Conservation (phyloP, 129 eudicot species). For the Heracleum sosnowskyi region DNA sequence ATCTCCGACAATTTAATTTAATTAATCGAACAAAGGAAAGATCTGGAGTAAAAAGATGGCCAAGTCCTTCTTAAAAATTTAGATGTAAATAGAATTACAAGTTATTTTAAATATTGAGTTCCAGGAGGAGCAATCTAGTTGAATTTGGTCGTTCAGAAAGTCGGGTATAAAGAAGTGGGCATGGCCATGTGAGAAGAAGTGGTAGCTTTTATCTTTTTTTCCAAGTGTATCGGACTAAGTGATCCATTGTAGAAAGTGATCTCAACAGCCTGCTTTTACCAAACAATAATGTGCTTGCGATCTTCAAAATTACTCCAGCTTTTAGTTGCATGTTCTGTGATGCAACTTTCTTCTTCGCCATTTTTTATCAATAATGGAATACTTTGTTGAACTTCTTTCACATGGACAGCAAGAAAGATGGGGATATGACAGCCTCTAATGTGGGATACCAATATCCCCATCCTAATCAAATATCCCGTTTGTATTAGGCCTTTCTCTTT, state of each 20-base stretch:
- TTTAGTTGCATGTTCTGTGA: background rate
- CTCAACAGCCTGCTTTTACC: background rate
- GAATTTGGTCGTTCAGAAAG: background rate
- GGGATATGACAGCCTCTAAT: background rate
- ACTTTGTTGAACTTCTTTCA: background rate
- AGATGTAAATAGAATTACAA: too few species aligned
- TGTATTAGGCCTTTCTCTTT: background rate
- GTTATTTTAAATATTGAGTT: too few species aligned
- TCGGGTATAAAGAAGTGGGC: conserved; percentile 4
- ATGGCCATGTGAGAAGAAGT: conserved; percentile 12
- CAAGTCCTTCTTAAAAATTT: too few species aligned
- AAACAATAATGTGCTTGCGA: conserved; percentile 8
- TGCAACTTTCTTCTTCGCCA: background rate
- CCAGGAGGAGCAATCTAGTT: background rate
- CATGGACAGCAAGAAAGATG: conserved; percentile 9
- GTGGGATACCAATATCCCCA: background rate
- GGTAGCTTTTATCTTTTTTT: conserved; percentile 2
- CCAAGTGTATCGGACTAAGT: background rate
- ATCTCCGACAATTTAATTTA: too few species aligned
- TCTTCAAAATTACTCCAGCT: background rate
- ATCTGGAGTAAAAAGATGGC: too few species aligned
- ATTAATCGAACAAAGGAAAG: too few species aligned
- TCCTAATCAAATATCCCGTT: background rate
- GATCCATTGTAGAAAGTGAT: background rate
- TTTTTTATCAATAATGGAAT: background rate